Evolutionary conservation across 257 asterid genomes (phyloP), one percentile per base, ranked within the genome.

Genomic region (Gardenia jasminoides): DNA sequence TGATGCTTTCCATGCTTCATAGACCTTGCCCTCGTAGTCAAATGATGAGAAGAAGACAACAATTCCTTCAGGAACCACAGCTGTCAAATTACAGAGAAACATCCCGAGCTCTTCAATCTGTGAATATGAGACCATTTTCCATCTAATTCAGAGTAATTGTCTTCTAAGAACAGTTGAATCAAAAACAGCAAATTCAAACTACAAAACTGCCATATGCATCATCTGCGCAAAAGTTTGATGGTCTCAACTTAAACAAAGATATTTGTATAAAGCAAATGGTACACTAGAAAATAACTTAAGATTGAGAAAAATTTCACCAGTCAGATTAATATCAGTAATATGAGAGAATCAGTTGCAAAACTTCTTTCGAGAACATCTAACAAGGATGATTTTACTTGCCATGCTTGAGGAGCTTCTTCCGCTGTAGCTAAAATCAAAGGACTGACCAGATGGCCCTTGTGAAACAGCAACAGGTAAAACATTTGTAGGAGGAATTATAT

Each of bases 31-130:
- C 85, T 91, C 97, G 26, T 95, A 95, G 61, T 95, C 97, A 77
- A 93, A 95, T 59, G 98, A 95, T 26, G 99, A 93, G 93, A 95
- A 93, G 83, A 95, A 95, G 77, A 92, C 92, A 46, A 95, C 93
- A 43, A 95, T 82, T 76, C 99, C 99, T 81, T 91, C 88, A 39
- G 99, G 99, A 82, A 95, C 93, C 70, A 95, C 92, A 13, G 90
- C 80, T 22, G 86, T 93, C 85, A 95, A 85, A 90, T 95, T 95
- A 79, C 92, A 89, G 56, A 95, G 88, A 76, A 95, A 84, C 77
- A 90, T 91, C 50, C 99, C 99, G 46, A 93, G 88, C 88, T 95
- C 98, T 78, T 84, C 91, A 81, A 93, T 89, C 99, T 95, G 96
- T 31, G 83, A 77, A 81, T 61, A 41, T 59, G 78, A 77, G 70